phyloP scores from a whole-genome alignment of 306 rosid genomes.

The Corylus avellana region DNA sequence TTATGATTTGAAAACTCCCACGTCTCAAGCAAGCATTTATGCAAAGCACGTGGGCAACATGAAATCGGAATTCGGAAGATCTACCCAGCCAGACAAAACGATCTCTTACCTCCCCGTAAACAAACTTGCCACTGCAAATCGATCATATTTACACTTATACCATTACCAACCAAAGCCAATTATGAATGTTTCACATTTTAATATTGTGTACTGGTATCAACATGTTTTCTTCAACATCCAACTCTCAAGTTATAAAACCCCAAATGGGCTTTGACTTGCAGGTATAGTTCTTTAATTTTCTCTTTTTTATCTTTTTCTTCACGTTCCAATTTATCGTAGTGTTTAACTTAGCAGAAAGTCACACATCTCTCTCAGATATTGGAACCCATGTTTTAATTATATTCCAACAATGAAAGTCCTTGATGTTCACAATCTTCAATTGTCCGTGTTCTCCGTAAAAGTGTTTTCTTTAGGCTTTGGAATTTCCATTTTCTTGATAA shows the following conservation, averaged over 20 bases:
- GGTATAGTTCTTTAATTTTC: background rate
- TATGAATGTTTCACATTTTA: background rate
- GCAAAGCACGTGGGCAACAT: background rate
- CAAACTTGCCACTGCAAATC: background rate
- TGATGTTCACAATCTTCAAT: conserved; percentile 17
- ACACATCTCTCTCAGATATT: conserved; percentile 6
- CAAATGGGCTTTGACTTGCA: conserved; percentile 32
- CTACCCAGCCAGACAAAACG: background rate
- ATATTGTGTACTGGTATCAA: background rate
- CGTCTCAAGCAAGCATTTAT: no score
- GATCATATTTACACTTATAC: background rate
- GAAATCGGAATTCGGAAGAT: background rate
- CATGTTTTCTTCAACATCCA: background rate
- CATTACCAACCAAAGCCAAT: background rate
- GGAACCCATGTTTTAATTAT: conserved; percentile 11
- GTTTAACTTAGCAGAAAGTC: conserved; percentile 16
- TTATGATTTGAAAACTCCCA: no score
- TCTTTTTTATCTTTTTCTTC: background rate
- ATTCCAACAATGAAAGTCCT: conserved; percentile 19
- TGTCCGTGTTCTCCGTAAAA: background rate
- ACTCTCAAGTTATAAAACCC: background rate
- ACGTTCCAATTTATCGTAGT: background rate
- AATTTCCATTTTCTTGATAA: conserved; percentile 17
- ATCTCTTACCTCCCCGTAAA: background rate
- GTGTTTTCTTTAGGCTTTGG: conserved; percentile 6